Evolutionary conservation across 768 basidiomycete genomes (phyloP).

Genomic region (Tricholoma furcatifolium): DNA sequence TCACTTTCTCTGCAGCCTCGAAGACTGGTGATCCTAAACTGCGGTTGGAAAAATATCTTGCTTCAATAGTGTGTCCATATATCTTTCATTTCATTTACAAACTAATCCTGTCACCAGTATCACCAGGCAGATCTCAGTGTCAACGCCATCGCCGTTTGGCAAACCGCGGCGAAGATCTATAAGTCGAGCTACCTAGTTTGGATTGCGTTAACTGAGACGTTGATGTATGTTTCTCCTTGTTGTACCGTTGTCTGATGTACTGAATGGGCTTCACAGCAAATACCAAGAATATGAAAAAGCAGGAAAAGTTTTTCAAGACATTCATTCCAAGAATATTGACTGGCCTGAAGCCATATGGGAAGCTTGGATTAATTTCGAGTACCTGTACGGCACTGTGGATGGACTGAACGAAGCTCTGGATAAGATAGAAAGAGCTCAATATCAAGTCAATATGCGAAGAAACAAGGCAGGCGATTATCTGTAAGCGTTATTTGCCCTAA

Average conservation of each 20-base stretch:
- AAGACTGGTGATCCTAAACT: conserved; percentile 72
- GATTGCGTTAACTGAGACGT: conserved; percentile 69
- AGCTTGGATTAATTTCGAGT: conserved; percentile 86
- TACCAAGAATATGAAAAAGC: conserved; percentile 55
- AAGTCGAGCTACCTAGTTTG: conserved; percentile 75
- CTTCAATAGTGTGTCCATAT: conserved; percentile 59
- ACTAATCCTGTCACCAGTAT: conserved; percentile 10
- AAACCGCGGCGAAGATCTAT: conserved; percentile 61
- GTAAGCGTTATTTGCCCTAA: background rate
- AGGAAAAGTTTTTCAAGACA: conserved; percentile 63
- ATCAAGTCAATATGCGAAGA: conserved; percentile 59
- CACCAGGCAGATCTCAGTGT: conserved; percentile 47
- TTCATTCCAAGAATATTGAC: conserved; percentile 75
- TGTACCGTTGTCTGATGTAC: background rate
- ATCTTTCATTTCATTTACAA: background rate
- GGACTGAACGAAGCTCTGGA: conserved; percentile 63
- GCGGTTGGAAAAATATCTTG: conserved; percentile 81
- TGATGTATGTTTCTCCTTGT: conserved; percentile 52
- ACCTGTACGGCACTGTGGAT: conserved; percentile 71
- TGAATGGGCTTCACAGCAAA: conserved; percentile 35
- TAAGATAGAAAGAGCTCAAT: conserved; percentile 63
- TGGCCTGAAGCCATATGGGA: conserved; percentile 97
- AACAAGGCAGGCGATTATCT: conserved; percentile 48
- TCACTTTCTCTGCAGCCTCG: conserved; percentile 39
- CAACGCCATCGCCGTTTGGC: conserved; percentile 60